phyloP scores from a whole-genome alignment of 2,329 filamentous ascomycete genomes.

The Ophiobolus disseminans region DNA sequence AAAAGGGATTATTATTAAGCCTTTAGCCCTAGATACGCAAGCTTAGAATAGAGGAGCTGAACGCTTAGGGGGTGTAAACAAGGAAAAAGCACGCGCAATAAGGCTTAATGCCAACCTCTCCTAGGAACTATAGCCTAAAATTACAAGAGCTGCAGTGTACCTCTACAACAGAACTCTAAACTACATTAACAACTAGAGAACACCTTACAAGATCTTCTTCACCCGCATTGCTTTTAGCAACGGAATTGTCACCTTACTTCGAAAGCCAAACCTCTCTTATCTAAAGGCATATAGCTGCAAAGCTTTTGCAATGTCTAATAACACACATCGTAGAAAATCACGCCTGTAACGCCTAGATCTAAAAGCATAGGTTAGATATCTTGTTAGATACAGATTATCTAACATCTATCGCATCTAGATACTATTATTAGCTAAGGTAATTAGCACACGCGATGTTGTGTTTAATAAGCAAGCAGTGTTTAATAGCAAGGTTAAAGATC shows the following conservation, averaged over 20 bases:
- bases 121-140: neutral
- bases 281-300: neutral
- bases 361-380: too few relatives aligned
- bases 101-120: neutral
- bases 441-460: too few relatives aligned
- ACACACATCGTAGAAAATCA: too few relatives aligned
- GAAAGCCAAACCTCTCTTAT: neutral
- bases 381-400: too few relatives aligned
- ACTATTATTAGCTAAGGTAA: too few relatives aligned
- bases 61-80: conserved; percentile 2
- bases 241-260: neutral
- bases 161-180: neutral
- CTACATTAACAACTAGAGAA: neutral
- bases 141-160: too few relatives aligned
- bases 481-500: neutral
- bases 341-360: too few relatives aligned
- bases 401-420: too few relatives aligned
- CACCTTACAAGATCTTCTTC: neutral
- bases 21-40: conserved; percentile 9
- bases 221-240: neutral
- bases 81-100: neutral
- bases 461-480: neutral
- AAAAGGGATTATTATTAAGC: conserved; percentile 4
- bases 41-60: conserved; percentile 9
- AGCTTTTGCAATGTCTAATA: too few relatives aligned